A percentile compares a stretch with the other conserved stretches of the same genome.
Evolutionary conservation across 768 basidiomycete species (phyloP).

Genomic region (Hericium rajendrae): DNA sequence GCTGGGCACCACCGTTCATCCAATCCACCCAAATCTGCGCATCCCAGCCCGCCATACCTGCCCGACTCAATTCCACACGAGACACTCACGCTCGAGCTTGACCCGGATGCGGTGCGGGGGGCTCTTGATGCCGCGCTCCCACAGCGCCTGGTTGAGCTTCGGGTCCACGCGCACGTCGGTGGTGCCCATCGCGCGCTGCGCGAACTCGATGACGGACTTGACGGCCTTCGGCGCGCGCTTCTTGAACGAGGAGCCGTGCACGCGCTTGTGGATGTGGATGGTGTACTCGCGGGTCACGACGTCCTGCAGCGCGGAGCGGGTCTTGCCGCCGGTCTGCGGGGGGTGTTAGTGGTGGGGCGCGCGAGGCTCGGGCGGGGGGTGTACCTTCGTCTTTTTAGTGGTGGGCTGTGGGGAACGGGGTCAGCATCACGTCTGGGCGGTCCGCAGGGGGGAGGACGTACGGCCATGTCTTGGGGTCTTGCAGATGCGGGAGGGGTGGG

Average conservation of each 20-base stretch:
- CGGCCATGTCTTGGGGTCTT: constrained; percentile 51
- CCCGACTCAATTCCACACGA: too few species aligned
- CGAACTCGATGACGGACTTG: constrained; percentile 89
- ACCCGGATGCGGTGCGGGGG: constrained; percentile 89
- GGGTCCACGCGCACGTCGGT: constrained; percentile 90
- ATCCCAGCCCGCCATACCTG: too few species aligned
- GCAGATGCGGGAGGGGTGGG: constrained; percentile 32
- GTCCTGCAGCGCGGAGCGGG: constrained; percentile 93
- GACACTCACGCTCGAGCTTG: constrained; percentile 84
- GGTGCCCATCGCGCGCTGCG: constrained; percentile 93
- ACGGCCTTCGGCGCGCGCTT: constrained; percentile 96
- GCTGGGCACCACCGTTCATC: not conserved
- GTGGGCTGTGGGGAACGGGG: not conserved
- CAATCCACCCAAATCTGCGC: not conserved
- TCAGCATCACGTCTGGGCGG: not conserved
- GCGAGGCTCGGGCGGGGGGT: not conserved
- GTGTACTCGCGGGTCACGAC: constrained; percentile 99
- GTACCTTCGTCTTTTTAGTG: constrained; percentile 13
- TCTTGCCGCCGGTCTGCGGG: constrained; percentile 64
- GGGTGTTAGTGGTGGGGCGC: not conserved
- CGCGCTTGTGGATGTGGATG: constrained; percentile 92
- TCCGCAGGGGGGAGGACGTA: constrained; percentile 23
- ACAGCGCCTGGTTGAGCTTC: constrained; percentile 91
- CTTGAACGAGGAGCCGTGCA: constrained; percentile 91
- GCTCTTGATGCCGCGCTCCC: constrained; percentile 89